Evolutionary conservation across 192 early-diverging fungal genomes (phyloP).

Genomic region (Mortierella antarctica): DNA sequence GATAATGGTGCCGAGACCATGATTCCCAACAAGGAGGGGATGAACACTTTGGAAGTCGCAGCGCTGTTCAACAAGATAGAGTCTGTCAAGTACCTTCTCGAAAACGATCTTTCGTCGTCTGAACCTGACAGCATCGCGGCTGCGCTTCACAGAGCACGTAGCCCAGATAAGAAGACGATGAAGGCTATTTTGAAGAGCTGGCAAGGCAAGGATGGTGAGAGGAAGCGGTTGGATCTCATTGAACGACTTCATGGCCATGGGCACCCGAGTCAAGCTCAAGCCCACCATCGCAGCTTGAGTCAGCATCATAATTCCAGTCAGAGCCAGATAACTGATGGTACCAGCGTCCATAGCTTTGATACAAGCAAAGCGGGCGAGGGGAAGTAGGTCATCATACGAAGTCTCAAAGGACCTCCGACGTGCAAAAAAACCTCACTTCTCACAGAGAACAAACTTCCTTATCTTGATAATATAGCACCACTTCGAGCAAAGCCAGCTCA

Average conservation of each 20-base stretch:
- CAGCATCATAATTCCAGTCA: conserved; percentile 4
- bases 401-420: no score
- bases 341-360: conserved; percentile 28
- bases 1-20: conserved; percentile 41
- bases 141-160: conserved; percentile 25
- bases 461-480: neutral
- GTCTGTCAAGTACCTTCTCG: conserved; percentile 31
- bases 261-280: neutral
- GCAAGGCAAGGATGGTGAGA: conserved; percentile 42
- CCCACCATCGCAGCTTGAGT: neutral
- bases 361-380: conserved; percentile 26
- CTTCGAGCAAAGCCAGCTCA: conserved; percentile 34
- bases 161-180: conserved; percentile 38
- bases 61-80: conserved; percentile 41
- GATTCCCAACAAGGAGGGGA: conserved; percentile 39
- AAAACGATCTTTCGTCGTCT: conserved; percentile 33
- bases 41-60: conserved; percentile 41
- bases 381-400: conserved; percentile 13
- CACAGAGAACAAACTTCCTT: neutral
- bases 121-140: conserved; percentile 16
- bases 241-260: neutral
- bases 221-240: conserved; percentile 18
- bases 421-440: no score
- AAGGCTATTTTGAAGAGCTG: conserved; percentile 35
- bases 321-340: conserved; percentile 13